Evolutionary conservation across 768 basidiomycete genomes (phyloP), one percentile per base, ranked within the genome.

Genomic region (Tulasnella sp.): DNA sequence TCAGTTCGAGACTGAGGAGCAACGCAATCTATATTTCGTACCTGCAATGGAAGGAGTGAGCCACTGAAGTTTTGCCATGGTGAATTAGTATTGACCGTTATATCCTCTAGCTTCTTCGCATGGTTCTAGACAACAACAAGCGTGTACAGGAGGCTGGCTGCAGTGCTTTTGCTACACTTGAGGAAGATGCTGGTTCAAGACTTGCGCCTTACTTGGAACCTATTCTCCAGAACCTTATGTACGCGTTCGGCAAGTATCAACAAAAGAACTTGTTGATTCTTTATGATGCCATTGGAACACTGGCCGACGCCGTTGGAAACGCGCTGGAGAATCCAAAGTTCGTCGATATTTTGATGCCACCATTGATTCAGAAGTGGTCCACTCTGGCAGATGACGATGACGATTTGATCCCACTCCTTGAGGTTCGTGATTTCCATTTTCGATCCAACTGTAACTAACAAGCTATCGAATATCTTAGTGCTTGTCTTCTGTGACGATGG

Each of bases 91-190:
- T 0, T 27, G 19, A 25, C 42, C 39, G 19, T 12, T 13, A 28
- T 45, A 33, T 7, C 40, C 46, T 54, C n/a, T 58, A 98, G 93
- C 79, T 99, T 42, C 79, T 99, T 53, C 81, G 88, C 48, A 96
- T 93, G 87, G 91, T 96, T 15, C 70, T 98, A 45, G 95, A 99
- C 64, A 87, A 88, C 65, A 98, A 99, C 70, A 98, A 99, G 68
- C 84, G 91, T 22, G 95, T 99, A 1, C 95, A 99, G 69, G 95
- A 99, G 67, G 95, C 95, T 3, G 95, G 95, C 7, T 99, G 95
- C 67, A 92, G 89, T 57, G 95, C 95, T 0, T 98, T 99, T 61
- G 95, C 95, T 10, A 98, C 95, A 13, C 76, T 98, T 9, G 95
- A 99, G 65, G 95, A 99, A 65, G 95, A 98, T 64, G 95, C 95